Percentiles rank a stretch among this genome's conserved stretches.
phyloP scores from a whole-genome alignment of 164 flowering plant genomes.

The Magnolia kwangsiensis region DNA sequence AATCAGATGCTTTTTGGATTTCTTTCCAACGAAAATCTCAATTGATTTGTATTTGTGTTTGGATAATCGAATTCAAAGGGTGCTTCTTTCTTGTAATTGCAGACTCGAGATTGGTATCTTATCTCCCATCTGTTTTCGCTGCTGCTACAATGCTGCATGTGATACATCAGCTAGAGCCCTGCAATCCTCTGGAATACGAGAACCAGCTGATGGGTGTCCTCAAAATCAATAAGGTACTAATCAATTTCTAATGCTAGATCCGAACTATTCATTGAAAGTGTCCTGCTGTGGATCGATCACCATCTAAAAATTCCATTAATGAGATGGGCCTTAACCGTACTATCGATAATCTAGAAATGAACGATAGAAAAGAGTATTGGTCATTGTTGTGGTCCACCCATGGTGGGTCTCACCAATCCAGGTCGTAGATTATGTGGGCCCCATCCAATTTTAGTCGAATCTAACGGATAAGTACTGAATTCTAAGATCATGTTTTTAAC shows the following conservation, averaged over 20 bases:
- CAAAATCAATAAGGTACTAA: constrained; percentile 50
- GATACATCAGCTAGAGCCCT: constrained; percentile 54
- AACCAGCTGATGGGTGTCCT: constrained; percentile 61
- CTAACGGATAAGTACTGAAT: background rate
- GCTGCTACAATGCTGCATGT: constrained; percentile 69
- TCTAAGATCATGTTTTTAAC: constrained; percentile 9
- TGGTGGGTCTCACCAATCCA: background rate
- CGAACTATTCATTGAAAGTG: background rate
- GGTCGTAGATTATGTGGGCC: background rate
- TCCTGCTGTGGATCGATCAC: background rate
- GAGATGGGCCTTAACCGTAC: no score
- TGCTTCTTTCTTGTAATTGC: background rate
- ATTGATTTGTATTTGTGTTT: background rate
- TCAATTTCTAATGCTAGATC: background rate
- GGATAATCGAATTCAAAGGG: no score
- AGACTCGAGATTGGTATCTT: constrained; percentile 39
- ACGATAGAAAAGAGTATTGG: no score
- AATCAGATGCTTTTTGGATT: background rate
- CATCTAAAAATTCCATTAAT: background rate
- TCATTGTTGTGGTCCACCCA: background rate
- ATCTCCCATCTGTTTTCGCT: constrained; percentile 61
- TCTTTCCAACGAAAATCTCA: background rate
- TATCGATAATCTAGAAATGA: no score
- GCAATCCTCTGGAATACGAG: constrained; percentile 42
- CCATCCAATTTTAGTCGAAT: background rate